A percentile compares a stretch with the other conserved stretches of the same genome.
These are phyloP conservation scores for Castanea crenata DNA, from an alignment of 306 rosid genomes.

Conservation along the genomic window DNA sequence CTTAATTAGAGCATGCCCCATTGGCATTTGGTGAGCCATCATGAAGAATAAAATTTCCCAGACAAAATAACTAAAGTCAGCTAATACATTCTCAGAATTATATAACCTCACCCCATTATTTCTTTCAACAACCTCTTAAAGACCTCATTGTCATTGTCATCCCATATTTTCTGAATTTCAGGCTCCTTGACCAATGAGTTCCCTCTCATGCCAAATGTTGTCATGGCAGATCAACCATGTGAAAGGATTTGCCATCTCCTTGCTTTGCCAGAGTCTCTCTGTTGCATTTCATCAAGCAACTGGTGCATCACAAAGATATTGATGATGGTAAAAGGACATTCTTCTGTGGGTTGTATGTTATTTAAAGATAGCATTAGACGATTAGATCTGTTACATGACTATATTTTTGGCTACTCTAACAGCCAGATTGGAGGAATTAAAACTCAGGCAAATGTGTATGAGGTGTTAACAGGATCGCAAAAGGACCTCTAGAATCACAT, in stretches of 20 bases:
- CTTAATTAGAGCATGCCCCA: slow-evolving; percentile 89
- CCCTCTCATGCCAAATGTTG: slow-evolving; percentile 88
- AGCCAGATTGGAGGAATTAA: not conserved
- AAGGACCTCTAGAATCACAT: not conserved
- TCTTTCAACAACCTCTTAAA: slow-evolving; percentile 62
- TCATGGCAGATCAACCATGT: slow-evolving; percentile 94
- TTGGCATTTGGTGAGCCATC: slow-evolving; percentile 98
- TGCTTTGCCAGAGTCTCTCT: slow-evolving; percentile 28
- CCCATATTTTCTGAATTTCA: slow-evolving; percentile 94
- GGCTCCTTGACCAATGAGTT: slow-evolving; percentile 81
- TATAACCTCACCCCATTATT: slow-evolving; percentile 71
- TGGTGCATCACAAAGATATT: not conserved
- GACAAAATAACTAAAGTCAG: slow-evolving; percentile 27
- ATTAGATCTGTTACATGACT: not conserved
- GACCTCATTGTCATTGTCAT: slow-evolving; percentile 59
- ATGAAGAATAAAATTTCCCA: slow-evolving; percentile 84
- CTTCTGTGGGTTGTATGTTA: not conserved
- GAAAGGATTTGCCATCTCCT: slow-evolving; percentile 89
- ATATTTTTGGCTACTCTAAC: not conserved
- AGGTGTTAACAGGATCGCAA: not conserved
- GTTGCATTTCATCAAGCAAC: too few species aligned
- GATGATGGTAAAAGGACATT: not conserved
- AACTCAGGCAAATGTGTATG: not conserved
- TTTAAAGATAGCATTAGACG: not conserved
- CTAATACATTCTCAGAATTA: slow-evolving; percentile 23